Evolutionary conservation across 495 filamentous ascomycete genomes (phyloP).

Genomic region (Aspergillus olivimuriae): DNA sequence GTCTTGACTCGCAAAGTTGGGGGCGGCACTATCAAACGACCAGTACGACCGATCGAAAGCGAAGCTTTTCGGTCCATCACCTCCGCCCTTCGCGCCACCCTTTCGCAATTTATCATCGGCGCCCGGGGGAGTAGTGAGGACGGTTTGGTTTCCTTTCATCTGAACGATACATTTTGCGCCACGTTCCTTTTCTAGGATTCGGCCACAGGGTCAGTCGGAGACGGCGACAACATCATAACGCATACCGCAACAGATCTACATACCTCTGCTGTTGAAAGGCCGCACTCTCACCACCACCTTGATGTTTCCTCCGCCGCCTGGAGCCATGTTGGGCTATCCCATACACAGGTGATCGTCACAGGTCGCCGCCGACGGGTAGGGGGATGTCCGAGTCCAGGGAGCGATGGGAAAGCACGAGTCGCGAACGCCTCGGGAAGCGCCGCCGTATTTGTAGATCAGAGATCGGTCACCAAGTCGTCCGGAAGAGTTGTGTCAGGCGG

Average conservation of each 20-base stretch:
- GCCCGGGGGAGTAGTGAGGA: constrained; percentile 71
- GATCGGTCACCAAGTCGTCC: not conserved
- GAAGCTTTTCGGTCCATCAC: constrained; percentile 80
- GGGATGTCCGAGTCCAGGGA: not conserved
- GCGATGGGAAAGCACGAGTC: constrained; percentile 25
- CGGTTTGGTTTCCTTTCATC: constrained; percentile 88
- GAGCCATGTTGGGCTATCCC: constrained; percentile 55
- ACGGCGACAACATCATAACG: not conserved
- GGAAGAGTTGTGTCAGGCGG: not conserved
- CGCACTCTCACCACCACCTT: constrained; percentile 97
- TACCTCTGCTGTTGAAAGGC: constrained; percentile 91
- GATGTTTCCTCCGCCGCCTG: constrained; percentile 88
- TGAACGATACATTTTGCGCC: constrained; percentile 95
- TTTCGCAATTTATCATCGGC: constrained; percentile 54
- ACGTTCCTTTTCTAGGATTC: constrained; percentile 67
- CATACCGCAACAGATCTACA: constrained; percentile 19
- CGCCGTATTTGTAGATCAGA: constrained; percentile 20
- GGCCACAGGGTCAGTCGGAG: constrained; percentile 4
- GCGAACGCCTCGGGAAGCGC: constrained; percentile 38
- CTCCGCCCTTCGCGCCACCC: constrained; percentile 47
- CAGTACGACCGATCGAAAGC: constrained; percentile 97
- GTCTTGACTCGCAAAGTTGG: constrained; percentile 85
- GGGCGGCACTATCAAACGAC: constrained; percentile 82
- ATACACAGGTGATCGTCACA: constrained; percentile 24
- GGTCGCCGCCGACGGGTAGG: too few relatives aligned